phyloP scores from a whole-genome alignment of 1,284 basidiomycete genomes.

The Dichomitus squalens region DNA sequence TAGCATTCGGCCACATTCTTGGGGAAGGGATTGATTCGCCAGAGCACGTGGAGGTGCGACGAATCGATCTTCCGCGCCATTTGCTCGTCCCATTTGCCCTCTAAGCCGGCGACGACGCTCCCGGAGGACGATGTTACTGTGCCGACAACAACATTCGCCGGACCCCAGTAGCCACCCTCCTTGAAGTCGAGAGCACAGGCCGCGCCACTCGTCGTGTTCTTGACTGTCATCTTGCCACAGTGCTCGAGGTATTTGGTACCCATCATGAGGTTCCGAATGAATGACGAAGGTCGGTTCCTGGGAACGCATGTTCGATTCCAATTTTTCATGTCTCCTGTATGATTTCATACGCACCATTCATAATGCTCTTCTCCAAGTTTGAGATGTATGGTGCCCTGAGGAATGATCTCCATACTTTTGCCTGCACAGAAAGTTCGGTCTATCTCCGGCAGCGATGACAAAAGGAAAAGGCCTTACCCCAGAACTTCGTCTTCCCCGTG shows the following conservation, averaged over 20 bases:
- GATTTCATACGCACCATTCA: constrained; percentile 55
- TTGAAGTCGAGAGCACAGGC: constrained; percentile 82
- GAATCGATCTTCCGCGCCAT: constrained; percentile 67
- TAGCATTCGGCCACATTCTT: constrained; percentile 76
- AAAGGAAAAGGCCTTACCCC: constrained; percentile 56
- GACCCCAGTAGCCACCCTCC: constrained; percentile 80
- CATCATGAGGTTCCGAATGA: constrained; percentile 88
- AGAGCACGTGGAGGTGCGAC: constrained; percentile 73
- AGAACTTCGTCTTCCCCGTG: constrained; percentile 85
- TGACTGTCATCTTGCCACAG: constrained; percentile 73
- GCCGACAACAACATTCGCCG: constrained; percentile 76
- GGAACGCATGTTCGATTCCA: not conserved
- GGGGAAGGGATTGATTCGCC: constrained; percentile 76
- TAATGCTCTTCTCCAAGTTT: constrained; percentile 67
- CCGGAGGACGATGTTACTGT: constrained; percentile 58
- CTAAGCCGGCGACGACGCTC: constrained; percentile 56
- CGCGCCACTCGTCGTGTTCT: constrained; percentile 55
- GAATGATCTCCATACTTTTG: constrained; percentile 84
- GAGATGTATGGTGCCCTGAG: constrained; percentile 68
- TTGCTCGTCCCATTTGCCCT: constrained; percentile 86
- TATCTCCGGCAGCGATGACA: constrained; percentile 23
- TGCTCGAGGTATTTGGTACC: constrained; percentile 91
- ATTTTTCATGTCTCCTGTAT: not conserved
- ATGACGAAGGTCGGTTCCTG: constrained; percentile 86
- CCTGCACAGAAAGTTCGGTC: constrained; percentile 46